Conservation (phyloP, 768 basidiomycete species). For the Lepiota brunneoincarnata region DNA sequence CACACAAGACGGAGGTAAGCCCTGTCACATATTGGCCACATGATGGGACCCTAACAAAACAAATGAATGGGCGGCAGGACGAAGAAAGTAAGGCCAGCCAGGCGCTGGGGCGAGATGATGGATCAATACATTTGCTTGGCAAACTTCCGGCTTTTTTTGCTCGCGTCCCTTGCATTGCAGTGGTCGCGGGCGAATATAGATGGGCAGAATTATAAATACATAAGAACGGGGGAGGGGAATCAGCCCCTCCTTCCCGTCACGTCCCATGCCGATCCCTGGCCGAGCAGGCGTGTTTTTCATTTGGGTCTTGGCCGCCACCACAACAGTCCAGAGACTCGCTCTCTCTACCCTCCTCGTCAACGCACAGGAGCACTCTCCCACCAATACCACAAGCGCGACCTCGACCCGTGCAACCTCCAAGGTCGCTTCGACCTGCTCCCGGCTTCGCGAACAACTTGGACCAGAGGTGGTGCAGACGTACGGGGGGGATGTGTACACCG, state of each 20-base stretch:
- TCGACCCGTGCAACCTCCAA: not conserved
- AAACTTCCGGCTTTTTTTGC: constrained; percentile 5
- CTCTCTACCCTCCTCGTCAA: not conserved
- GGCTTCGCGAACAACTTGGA: constrained; percentile 8
- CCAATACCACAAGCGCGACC: not conserved
- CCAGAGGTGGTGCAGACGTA: constrained; percentile 2
- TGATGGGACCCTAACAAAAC: no score
- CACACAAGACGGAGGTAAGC: no score
- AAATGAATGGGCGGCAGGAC: no score
- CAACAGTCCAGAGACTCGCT: not conserved
- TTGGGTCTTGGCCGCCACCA: constrained; percentile 3
- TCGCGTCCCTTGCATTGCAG: not conserved
- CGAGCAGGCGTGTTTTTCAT: constrained; percentile 7
- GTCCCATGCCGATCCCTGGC: constrained; percentile 10
- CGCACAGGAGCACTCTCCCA: not conserved
- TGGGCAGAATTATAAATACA: constrained; percentile 4
- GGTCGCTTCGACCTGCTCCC: not conserved
- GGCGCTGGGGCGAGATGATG: not conserved
- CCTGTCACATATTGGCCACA: no score
- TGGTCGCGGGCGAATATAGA: constrained; percentile 4
- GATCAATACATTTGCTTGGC: not conserved
- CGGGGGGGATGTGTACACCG: constrained; percentile 1
- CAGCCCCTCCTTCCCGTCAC: constrained; percentile 4
- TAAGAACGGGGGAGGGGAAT: constrained; percentile 6
- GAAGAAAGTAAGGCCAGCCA: no score